phyloP scores from a whole-genome alignment of 768 basidiomycete genomes.

The Piloderma croceum region DNA sequence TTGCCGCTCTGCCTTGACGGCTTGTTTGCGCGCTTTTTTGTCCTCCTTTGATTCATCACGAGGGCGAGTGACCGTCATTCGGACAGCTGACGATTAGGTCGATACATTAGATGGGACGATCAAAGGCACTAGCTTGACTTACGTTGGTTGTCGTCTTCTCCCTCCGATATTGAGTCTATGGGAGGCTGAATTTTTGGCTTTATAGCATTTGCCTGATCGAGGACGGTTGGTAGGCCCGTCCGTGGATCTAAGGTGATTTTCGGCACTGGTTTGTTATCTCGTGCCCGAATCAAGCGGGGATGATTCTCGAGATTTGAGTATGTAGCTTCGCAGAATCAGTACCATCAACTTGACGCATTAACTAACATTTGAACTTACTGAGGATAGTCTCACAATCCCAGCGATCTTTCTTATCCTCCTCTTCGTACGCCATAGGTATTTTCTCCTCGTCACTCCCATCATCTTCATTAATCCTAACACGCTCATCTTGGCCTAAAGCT shows the following conservation, averaged over 20 bases:
- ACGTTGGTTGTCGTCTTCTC: slow-evolving; percentile 23
- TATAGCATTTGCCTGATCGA: slow-evolving; percentile 20
- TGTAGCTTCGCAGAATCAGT: slow-evolving; percentile 51
- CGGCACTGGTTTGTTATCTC: slow-evolving; percentile 46
- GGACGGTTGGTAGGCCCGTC: slow-evolving; percentile 67
- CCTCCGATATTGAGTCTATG: slow-evolving; percentile 27
- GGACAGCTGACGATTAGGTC: slow-evolving; percentile 23
- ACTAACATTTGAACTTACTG: slow-evolving; percentile 45
- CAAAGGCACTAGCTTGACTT: slow-evolving; percentile 3
- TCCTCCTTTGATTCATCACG: slow-evolving; percentile 74
- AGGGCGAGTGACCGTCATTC: slow-evolving; percentile 58
- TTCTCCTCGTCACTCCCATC: slow-evolving; percentile 42
- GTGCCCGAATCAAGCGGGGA: slow-evolving; percentile 76
- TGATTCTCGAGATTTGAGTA: slow-evolving; percentile 98
- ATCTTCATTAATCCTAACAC: slow-evolving; percentile 40
- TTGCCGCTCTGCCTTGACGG: slow-evolving; percentile 62
- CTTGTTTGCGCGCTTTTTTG: slow-evolving; percentile 66
- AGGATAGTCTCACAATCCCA: slow-evolving; percentile 99
- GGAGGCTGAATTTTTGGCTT: slow-evolving; percentile 15
- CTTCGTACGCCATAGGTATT: slow-evolving; percentile 32
- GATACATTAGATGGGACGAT: slow-evolving; percentile 14
- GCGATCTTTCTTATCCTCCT: slow-evolving; percentile 58
- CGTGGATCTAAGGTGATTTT: slow-evolving; percentile 70
- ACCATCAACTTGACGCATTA: background rate
- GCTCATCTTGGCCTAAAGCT: slow-evolving; percentile 67